Base-by-base conservation (phyloP, 2,329 filamentous ascomycete species). In the Apiospora saccharicola region DNA sequence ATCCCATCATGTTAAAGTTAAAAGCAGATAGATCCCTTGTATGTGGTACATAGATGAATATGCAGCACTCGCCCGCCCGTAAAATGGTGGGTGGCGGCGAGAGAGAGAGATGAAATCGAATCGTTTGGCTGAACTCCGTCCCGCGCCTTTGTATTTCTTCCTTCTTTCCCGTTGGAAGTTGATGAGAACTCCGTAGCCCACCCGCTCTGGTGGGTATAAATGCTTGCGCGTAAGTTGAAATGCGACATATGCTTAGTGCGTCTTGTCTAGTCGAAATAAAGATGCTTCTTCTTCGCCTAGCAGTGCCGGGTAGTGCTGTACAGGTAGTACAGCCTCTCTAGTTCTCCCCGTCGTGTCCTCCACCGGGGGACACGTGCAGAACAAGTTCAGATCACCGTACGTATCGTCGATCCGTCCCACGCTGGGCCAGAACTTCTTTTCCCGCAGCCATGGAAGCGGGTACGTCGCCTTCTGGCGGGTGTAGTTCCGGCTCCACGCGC, bases 351-450 rank as follows among this genome's bases (percentile, higher is more conserved):
- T 87, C 22, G 86, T 88, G 75, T 89, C 87, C 82, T 94, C 93
- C 10, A 97, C 93, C 0, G 95, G 94, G 51, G 94, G 93, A 82
- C 95, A 98, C 13, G 94, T 97, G 87, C 95, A 98, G 88, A 98
- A 98, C 74, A 98, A 90, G 85, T 98, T 97, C 79, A 92, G 89
- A 80, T 98, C 95, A 73, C 95, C 95, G 79, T 94, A 98, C 16
- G 94, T 94, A 86, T 98, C 96, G 81, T 98, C 93, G 26, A 98
- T 87, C 81, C 96, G 89, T 8, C 93, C 94, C 19, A 98, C 94
- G 47, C 87, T 91, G 0, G 96, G 95, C 96, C 96, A 98, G 85
- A 98, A 98, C 87, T 98, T 98, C 92, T 97, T 98, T 89, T 98
- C 94, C 82, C 90, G 89, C 74, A 98, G 84, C 84, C 90, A 97